A percentile compares a stretch with the other conserved stretches of the same genome.
These are phyloP conservation scores for Cyberlindnera nakhonratchasimensis DNA, from an alignment of 805 yeast species.

Conservation along the genomic window DNA sequence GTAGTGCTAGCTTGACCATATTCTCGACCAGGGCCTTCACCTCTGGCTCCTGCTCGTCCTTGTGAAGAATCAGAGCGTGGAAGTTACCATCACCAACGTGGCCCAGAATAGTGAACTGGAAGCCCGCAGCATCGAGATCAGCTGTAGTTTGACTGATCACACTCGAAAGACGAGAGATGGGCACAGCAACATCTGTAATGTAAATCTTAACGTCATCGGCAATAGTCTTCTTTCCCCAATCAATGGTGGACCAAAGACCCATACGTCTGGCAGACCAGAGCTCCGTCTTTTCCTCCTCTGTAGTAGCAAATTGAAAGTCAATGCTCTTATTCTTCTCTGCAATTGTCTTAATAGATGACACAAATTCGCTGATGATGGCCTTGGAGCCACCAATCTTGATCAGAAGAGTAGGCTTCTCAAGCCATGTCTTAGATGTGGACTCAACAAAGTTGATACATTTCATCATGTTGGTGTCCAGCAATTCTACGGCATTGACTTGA, in stretches of 20 bases:
- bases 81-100: constrained; percentile 87
- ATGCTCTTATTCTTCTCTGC: constrained; percentile 52
- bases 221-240: constrained; percentile 51
- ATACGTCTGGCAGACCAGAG: constrained; percentile 78
- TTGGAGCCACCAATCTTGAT: constrained; percentile 59
- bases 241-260: constrained; percentile 60
- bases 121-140: constrained; percentile 51
- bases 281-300: constrained; percentile 58
- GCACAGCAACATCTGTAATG: constrained; percentile 85
- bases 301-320: constrained; percentile 60
- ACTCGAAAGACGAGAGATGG: constrained; percentile 63
- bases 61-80: constrained; percentile 63
- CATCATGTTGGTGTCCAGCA: constrained; percentile 73
- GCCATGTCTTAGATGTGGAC: constrained; percentile 49
- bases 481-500: constrained; percentile 69
- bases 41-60: constrained; percentile 43
- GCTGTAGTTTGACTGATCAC: constrained; percentile 58
- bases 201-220: constrained; percentile 51
- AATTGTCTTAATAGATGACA: constrained; percentile 45
- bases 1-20: constrained; percentile 64
- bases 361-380: constrained; percentile 45
- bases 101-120: constrained; percentile 61
- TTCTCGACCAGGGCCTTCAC: constrained; percentile 51
- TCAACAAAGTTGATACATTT: constrained; percentile 56
- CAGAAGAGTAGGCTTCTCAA: constrained; percentile 57